Conservation (phyloP, 148 eudicot genomes). For the Rhododendron henanense region DNA sequence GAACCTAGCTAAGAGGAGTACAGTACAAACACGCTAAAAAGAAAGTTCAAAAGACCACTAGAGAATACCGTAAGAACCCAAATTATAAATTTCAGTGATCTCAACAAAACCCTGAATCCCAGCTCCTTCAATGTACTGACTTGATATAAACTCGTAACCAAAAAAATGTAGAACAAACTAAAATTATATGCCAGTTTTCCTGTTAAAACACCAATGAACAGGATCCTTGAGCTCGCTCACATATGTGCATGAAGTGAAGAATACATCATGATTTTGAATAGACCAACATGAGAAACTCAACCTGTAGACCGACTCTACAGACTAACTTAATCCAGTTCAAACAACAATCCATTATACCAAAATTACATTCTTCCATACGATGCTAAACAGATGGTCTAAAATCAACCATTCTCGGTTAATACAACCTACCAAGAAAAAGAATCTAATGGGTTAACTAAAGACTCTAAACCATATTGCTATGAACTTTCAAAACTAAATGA, state of each 20-base stretch:
- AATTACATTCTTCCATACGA: neutral
- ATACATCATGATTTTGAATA: neutral
- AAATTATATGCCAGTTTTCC: neutral
- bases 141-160: neutral
- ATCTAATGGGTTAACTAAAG: neutral
- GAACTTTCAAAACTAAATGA: neutral
- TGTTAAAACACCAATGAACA: neutral
- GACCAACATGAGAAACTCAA: neutral
- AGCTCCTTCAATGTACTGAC: neutral
- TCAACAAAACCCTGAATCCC: neutral
- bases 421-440: neutral
- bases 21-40: neutral
- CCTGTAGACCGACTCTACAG: neutral
- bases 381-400: neutral
- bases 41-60: neutral
- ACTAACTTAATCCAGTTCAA: neutral
- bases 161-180: neutral
- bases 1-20: neutral
- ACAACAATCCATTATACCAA: neutral
- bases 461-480: neutral
- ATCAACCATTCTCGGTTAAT: neutral
- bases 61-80: neutral
- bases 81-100: neutral
- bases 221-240: too few relatives aligned
- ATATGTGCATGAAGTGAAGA: neutral